These are phyloP conservation scores for Ceratobasidium sp. DNA, from an alignment of 1,284 basidiomycete genomes.

Conservation along the genomic window DNA sequence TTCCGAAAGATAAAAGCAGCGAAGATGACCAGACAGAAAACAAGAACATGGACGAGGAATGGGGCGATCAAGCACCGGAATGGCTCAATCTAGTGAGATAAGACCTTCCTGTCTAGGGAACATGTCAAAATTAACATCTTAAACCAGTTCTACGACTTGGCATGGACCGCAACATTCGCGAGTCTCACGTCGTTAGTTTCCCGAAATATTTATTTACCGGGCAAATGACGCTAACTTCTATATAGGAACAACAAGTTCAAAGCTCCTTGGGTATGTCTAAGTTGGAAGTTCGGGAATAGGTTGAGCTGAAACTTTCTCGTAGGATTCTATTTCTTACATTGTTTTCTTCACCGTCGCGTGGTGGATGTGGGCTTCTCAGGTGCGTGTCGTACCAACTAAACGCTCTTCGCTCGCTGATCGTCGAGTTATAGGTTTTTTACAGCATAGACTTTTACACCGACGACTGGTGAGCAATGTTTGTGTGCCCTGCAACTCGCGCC, in stretches of 20 bases:
- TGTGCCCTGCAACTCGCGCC: background rate
- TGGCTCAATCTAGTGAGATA: slow-evolving; percentile 14
- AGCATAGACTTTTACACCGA: slow-evolving; percentile 15
- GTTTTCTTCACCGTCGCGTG: background rate
- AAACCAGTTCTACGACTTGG: slow-evolving; percentile 12
- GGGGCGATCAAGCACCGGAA: background rate
- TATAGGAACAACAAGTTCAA: slow-evolving; percentile 21
- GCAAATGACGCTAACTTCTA: background rate
- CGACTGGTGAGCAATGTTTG: background rate
- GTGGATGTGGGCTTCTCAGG: slow-evolving; percentile 23
- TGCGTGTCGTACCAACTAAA: background rate
- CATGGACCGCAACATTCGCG: slow-evolving; percentile 9
- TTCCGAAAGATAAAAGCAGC: background rate
- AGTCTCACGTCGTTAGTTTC: slow-evolving; percentile 26
- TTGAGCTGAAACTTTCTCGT: background rate
- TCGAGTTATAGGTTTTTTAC: slow-evolving; percentile 5
- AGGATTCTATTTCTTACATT: slow-evolving; percentile 15
- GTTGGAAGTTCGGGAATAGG: background rate
- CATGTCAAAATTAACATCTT: background rate
- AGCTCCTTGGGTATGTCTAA: background rate
- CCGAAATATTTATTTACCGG: too few relatives aligned
- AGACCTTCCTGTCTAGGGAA: too few relatives aligned
- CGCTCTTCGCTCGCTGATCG: background rate
- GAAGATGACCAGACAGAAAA: background rate
- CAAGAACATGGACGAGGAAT: slow-evolving; percentile 6